phyloP scores from a whole-genome alignment of 2,329 filamentous ascomycete species.

The Diaporthe nobilis region DNA sequence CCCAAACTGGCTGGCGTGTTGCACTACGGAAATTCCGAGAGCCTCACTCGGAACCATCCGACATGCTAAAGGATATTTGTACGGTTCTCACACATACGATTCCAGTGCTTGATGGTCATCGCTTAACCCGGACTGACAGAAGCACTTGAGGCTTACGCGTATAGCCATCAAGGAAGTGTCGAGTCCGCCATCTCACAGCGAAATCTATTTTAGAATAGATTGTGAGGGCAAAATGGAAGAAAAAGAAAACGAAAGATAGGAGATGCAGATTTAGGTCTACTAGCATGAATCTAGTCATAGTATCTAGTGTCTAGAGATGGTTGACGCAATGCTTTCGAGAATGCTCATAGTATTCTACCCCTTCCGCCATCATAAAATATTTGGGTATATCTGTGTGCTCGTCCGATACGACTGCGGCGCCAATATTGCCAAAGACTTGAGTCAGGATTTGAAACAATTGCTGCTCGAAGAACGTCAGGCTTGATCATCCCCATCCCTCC shows the following conservation, averaged over 20 bases:
- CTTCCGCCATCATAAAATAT: not conserved
- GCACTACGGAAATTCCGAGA: conserved; percentile 15
- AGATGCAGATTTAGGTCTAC: too few species aligned
- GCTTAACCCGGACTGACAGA: too few species aligned
- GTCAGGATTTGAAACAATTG: accelerated
- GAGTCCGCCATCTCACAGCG: not conserved
- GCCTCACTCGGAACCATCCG: not conserved
- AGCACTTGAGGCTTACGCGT: too few species aligned
- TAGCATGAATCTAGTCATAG: too few species aligned
- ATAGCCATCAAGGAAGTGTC: too few species aligned
- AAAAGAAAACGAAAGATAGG: too few species aligned
- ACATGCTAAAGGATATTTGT: not conserved
- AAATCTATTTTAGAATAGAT: not conserved
- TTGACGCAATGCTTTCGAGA: not conserved
- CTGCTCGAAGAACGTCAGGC: not conserved
- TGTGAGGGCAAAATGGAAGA: too few species aligned
- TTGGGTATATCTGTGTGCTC: not conserved
- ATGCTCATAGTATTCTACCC: not conserved
- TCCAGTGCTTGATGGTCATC: not conserved
- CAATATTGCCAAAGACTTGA: not conserved
- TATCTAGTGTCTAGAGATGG: too few species aligned
- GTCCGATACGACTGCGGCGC: not conserved
- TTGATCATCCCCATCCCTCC: not conserved
- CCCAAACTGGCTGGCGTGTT: not conserved
- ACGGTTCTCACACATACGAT: accelerated